Evolutionary conservation across 2,329 filamentous ascomycete species (phyloP).

Genomic region (Spiromastix sp.): DNA sequence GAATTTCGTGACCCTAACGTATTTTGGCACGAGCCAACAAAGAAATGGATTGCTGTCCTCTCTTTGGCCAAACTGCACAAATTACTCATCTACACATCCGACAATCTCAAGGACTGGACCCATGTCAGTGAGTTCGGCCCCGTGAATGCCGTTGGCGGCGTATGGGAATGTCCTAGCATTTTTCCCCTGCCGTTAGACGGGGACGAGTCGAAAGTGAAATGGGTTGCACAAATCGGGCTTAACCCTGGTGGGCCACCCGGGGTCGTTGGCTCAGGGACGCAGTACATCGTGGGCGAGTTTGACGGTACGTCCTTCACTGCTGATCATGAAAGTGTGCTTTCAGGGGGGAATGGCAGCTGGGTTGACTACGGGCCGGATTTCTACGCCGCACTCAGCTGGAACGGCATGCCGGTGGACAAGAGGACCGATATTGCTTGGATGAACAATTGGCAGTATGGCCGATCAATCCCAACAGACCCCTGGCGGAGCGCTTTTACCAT

Average conservation of each 20-base stretch:
- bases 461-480: conserved; percentile 45
- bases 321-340: conserved; percentile 14
- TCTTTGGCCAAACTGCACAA: conserved; percentile 14
- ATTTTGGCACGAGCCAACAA: conserved; percentile 16
- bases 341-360: no score
- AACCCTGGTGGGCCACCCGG: conserved; percentile 27
- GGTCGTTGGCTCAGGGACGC: conserved; percentile 17
- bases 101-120: conserved; percentile 19
- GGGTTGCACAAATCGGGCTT: conserved; percentile 21
- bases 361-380: conserved; percentile 25
- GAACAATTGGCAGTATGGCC: conserved; percentile 50
- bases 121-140: conserved; percentile 17
- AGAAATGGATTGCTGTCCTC: conserved; percentile 16
- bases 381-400: conserved; percentile 47
- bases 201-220: conserved; percentile 12
- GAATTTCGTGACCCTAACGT: conserved; percentile 58
- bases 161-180: conserved; percentile 29
- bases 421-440: conserved; percentile 47
- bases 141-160: conserved; percentile 17
- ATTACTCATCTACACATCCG: conserved; percentile 16
- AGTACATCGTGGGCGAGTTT: conserved; percentile 41
- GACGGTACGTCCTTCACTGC: conserved; percentile 50
- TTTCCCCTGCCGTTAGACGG: conserved; percentile 42
- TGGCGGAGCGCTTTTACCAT: conserved; percentile 45
- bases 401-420: conserved; percentile 29